phyloP scores from a whole-genome alignment of 805 yeast species.

The Teunomyces tritomae region DNA sequence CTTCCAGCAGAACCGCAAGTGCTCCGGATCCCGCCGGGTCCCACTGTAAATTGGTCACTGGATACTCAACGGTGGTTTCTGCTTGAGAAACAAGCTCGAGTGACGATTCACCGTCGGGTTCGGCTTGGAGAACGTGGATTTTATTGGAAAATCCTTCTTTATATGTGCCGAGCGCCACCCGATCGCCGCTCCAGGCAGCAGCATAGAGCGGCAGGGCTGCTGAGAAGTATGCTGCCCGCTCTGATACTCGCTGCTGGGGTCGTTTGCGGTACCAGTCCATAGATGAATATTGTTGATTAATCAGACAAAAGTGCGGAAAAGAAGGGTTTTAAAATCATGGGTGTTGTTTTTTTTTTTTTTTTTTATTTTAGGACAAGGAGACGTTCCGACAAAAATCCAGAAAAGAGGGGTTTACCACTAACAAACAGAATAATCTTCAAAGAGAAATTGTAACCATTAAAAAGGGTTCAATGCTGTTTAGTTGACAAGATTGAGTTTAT shows the following conservation, averaged over 20 bases:
- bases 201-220: conserved; percentile 33
- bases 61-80: conserved; percentile 47
- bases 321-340: background rate
- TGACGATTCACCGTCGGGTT: conserved; percentile 13
- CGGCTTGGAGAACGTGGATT: conserved; percentile 47
- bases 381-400: background rate
- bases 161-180: conserved; percentile 70
- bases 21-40: conserved; percentile 52
- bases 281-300: background rate
- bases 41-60: conserved; percentile 74
- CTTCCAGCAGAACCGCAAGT: conserved; percentile 71
- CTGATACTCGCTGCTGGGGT: conserved; percentile 19
- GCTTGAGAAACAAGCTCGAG: no score
- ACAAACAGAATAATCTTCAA: no score
- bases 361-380: no score
- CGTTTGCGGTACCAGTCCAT: background rate
- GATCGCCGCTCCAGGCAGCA: conserved; percentile 43
- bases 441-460: no score
- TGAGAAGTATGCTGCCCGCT: conserved; percentile 22
- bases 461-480: no score
- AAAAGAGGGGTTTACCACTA: no score
- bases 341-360: no score
- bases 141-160: conserved; percentile 75
- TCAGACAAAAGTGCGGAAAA: background rate
- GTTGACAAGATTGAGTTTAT: no score